Percentiles rank a stretch among this genome's conserved stretches.
Evolutionary conservation across 345 rosid genomes (phyloP).

Genomic region (Salix dunnii): DNA sequence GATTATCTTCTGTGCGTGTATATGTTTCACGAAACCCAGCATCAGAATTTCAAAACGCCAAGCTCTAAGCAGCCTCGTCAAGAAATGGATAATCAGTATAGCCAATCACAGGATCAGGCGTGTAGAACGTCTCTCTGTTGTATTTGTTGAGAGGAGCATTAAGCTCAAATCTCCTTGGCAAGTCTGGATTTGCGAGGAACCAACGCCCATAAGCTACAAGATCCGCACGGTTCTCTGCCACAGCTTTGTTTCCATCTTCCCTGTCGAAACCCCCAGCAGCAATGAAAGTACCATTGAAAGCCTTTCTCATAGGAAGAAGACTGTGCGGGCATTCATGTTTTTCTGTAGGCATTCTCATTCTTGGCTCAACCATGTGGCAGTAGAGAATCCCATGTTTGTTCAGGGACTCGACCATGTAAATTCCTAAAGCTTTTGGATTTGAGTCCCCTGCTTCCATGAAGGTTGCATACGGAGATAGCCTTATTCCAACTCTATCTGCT

Average conservation of each 20-base stretch:
- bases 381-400: conserved; percentile 51
- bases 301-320: conserved; percentile 51
- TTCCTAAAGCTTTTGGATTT: conserved; percentile 51
- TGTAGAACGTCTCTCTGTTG: conserved; percentile 46
- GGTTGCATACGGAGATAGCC: conserved; percentile 54
- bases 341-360: conserved; percentile 39
- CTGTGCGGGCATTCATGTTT: conserved; percentile 25
- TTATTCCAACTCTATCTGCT: conserved; percentile 52
- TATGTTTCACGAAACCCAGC: no score
- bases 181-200: conserved; percentile 65
- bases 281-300: conserved; percentile 56
- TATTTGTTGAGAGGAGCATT: conserved; percentile 53
- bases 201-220: conserved; percentile 53
- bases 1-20: no score
- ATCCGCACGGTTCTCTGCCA: conserved; percentile 43
- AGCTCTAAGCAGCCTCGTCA: conserved; percentile 18
- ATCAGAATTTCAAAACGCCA: not conserved
- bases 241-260: conserved; percentile 43
- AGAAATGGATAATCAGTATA: conserved; percentile 66
- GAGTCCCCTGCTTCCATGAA: conserved; percentile 57
- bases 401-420: conserved; percentile 53
- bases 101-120: conserved; percentile 45
- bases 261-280: conserved; percentile 50
- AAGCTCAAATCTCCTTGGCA: conserved; percentile 58
- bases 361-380: conserved; percentile 67